phyloP scores from a whole-genome alignment of 306 rosid genomes.

The Acacia melanoxylon region DNA sequence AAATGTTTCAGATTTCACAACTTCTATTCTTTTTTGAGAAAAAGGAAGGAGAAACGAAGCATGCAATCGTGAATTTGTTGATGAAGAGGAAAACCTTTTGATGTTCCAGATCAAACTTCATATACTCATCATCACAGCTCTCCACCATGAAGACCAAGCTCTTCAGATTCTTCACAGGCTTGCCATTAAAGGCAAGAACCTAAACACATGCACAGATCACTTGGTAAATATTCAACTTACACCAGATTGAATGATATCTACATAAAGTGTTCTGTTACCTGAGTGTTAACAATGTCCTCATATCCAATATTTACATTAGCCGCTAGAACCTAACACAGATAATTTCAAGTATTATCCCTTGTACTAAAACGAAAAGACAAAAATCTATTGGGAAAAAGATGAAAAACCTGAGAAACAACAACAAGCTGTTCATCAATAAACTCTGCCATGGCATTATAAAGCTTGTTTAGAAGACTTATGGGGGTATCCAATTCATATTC shows the following conservation, averaged over 20 bases:
- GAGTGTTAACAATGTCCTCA: slow-evolving; percentile 85
- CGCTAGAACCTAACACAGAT: slow-evolving; percentile 67
- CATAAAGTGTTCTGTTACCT: slow-evolving; percentile 43
- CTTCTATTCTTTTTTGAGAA: no score
- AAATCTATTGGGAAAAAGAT: neutral
- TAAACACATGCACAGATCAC: slow-evolving; percentile 25
- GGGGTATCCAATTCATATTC: slow-evolving; percentile 77
- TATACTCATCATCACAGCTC: slow-evolving; percentile 62
- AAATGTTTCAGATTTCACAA: neutral
- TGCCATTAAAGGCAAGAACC: slow-evolving; percentile 83
- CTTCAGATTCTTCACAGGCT: slow-evolving; percentile 83
- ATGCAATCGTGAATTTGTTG: neutral
- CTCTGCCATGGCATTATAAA: slow-evolving; percentile 75
- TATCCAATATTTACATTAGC: slow-evolving; percentile 90
- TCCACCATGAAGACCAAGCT: slow-evolving; percentile 78
- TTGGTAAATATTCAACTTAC: neutral
- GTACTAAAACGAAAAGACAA: neutral
- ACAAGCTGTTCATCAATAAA: slow-evolving; percentile 83
- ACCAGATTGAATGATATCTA: neutral
- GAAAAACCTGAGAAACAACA: slow-evolving; percentile 80
- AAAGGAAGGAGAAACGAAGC: neutral
- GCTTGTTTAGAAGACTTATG: slow-evolving; percentile 75
- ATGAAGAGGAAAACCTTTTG: slow-evolving; percentile 60
- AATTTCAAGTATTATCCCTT: slow-evolving; percentile 15
- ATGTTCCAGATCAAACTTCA: slow-evolving; percentile 81